Evolutionary conservation across 495 filamentous ascomycete genomes (phyloP).

Genomic region (Paragyromitra xinjiangensis): DNA sequence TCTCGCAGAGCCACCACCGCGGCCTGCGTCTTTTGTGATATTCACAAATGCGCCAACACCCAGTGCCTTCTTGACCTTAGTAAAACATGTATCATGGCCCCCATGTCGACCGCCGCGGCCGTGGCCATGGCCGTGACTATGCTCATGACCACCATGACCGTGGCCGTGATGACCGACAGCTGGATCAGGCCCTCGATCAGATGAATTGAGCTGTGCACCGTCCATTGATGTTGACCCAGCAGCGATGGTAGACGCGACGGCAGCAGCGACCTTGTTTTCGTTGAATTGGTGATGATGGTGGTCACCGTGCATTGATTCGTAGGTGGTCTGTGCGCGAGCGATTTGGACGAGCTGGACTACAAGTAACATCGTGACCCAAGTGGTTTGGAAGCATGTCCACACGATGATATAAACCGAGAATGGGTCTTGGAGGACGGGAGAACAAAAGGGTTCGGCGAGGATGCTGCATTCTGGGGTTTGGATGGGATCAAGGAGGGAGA

Average conservation of each 20-base stretch:
- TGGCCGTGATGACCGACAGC: constrained; percentile 55
- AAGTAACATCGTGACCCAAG: constrained; percentile 95
- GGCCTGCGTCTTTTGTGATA: constrained; percentile 73
- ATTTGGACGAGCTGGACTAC: constrained; percentile 91
- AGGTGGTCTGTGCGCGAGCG: constrained; percentile 90
- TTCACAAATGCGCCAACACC: constrained; percentile 93
- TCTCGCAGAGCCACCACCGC: constrained; percentile 61
- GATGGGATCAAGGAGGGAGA: constrained; percentile 24
- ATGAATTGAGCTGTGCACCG: constrained; percentile 71
- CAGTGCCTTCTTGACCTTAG: constrained; percentile 82
- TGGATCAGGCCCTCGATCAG: constrained; percentile 58
- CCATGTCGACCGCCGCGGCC: constrained; percentile 10
- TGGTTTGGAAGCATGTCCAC: constrained; percentile 83
- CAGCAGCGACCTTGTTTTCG: constrained; percentile 64
- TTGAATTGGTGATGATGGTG: constrained; percentile 61
- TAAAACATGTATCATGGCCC: constrained; percentile 67
- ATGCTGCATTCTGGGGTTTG: constrained; percentile 71
- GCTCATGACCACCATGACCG: constrained; percentile 64
- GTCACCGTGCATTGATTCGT: constrained; percentile 87
- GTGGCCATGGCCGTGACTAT: constrained; percentile 60
- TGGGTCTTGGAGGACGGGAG: constrained; percentile 76
- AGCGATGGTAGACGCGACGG: constrained; percentile 79
- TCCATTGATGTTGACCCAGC: constrained; percentile 73
- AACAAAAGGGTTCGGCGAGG: constrained; percentile 76
- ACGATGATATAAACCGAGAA: constrained; percentile 80